phyloP scores from a whole-genome alignment of 176 grass and related monocot genomes.

The Eremochloa ophiuroides region DNA sequence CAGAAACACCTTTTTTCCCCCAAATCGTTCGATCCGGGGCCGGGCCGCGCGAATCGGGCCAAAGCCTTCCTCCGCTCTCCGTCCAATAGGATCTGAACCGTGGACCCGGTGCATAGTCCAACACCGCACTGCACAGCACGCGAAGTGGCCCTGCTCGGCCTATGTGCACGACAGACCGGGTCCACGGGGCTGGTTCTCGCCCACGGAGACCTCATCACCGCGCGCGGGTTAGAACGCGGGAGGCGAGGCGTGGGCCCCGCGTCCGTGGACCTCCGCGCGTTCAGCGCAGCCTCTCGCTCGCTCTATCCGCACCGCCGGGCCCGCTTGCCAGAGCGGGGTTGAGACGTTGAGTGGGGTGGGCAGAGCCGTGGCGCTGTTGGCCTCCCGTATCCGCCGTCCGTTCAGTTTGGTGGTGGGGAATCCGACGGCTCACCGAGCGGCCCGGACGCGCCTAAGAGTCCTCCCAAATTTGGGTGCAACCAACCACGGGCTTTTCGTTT shows the following conservation, averaged over 20 bases:
- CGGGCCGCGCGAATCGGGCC: slow-evolving; percentile 34
- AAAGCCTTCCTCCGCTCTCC: neutral
- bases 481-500: neutral
- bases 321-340: neutral
- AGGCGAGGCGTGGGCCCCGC: slow-evolving; percentile 8
- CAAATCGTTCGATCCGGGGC: slow-evolving; percentile 1
- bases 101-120: neutral
- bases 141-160: fast-evolving
- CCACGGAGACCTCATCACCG: neutral
- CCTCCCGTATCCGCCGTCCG: neutral
- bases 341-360: neutral
- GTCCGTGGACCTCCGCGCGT: neutral
- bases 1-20: neutral
- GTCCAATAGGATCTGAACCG: neutral
- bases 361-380: neutral
- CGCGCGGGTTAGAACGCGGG: neutral
- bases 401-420: neutral
- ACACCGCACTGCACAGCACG: too few species aligned
- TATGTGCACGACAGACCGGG: neutral
- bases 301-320: neutral
- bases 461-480: neutral
- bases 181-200: neutral
- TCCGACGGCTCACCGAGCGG: neutral
- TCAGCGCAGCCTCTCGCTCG: slow-evolving; percentile 18
- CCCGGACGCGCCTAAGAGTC: neutral